Evolutionary conservation across 228 moss, liverwort and hornwort genomes (phyloP), one percentile per base, ranked within the genome.

Genomic region (Sphagnum magellanicum): DNA sequence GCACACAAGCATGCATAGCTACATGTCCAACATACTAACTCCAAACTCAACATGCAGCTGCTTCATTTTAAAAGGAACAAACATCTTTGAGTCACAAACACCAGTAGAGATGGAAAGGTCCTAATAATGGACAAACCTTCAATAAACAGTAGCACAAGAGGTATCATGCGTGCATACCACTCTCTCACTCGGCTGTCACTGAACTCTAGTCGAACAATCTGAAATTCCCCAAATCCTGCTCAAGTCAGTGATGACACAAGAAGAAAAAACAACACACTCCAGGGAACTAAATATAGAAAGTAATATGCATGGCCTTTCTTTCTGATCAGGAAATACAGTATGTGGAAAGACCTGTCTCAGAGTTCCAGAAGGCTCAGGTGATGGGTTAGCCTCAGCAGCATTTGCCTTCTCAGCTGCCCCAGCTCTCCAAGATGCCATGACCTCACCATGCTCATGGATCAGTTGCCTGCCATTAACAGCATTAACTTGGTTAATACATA

Each of bases 151-250:
- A 88, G 78, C 47, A 90, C 80, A 63, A 98, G 87, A 67, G 90
- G 91, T 50, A 78, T 87, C 73, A 93, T 70, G 16, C 85, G 83
- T 59, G 80, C 67, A 66, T 93, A 91, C 82, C 91, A 93, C 53
- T 87, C 88, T 74, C 83, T 84, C 51, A 98, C 88, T 67, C 75
- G 80, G 16, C 69, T 72, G 82, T 93, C 90, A 9, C 46, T 78
- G 2, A 93, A 73, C 74, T 93, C 84, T 72, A 98, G 64, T 53
- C 88, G 87, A 62, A 91, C 74, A 68, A 93, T 87, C 97, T 97
- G 85, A 8, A 79, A 60, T n/a, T 11, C 71, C 70, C 70, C 32
- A 32, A 32, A 32, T 32, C 32, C 2, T 32, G 32, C 32, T 32
- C 32, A 32, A 32, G 32, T 32, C 32, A 32, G 32, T 32, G 32